Evolutionary conservation across 2,329 filamentous ascomycete species (phyloP), one percentile per base, ranked within the genome.

Genomic region (Ascosphaera apis): DNA sequence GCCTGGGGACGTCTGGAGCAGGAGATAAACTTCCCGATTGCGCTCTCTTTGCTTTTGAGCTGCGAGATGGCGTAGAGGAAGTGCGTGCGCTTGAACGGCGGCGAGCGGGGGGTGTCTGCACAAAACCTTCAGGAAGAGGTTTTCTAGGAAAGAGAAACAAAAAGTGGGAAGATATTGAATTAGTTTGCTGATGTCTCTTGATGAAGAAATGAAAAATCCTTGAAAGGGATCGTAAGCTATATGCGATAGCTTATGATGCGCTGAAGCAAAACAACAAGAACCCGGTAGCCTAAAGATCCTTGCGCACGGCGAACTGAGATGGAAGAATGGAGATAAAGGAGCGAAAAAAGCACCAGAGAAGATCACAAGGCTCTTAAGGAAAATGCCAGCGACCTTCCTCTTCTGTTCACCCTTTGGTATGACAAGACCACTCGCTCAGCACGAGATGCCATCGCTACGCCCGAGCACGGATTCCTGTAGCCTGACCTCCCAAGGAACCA

Each of bases 71-170:
- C 25, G 25, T 28, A 13, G 25, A 13, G 9, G 25, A 9, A 28
- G 25, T 13, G 25, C n/a, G 45, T 51, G 42, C 58, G 60, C 45
- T 53, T 60, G 39, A 61, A 56, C 37, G 53, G 31, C 51, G 47
- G 37, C 61, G 58, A 38, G 54, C 50, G 39, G 57, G 53, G 37
- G 65, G 64, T 11, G 64, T 67, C 42, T 66, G 58, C 34, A 67
- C 58, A 44, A 60, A 67, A 34, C 60, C 63, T 31, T 60, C 57
- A 38, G 61, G 58, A 36, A 61, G 56, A 36, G 60, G 54, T 52
- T 67, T 67, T 49, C 66, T 69, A 41, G 18, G 33, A 11, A 35
- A 31, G 19, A 32, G 37, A 34, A 39, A 27, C 32, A 21, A 41
- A 39, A 37, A 15, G 36, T 23, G 33, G 18, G n/a, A 3, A 17